A percentile compares a stretch with the other conserved stretches of the same genome.
phyloP scores from a whole-genome alignment of 2,329 filamentous ascomycete species.

The Lecanoromycetidae sp. region DNA sequence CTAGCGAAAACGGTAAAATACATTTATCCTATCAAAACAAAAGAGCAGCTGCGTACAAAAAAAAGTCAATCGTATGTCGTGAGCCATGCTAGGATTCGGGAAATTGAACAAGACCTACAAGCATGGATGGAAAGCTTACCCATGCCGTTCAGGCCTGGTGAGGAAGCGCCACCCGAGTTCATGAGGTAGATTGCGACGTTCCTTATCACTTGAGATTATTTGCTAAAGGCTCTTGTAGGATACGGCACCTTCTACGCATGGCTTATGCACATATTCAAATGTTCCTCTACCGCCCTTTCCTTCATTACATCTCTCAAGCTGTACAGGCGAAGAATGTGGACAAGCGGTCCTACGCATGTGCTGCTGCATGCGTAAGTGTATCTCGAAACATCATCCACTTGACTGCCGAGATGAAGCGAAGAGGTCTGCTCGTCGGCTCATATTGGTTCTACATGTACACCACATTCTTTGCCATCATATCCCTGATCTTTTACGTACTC shows the following conservation, averaged over 20 bases:
- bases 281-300: slow-evolving; percentile 52
- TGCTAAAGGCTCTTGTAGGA: slow-evolving; percentile 27
- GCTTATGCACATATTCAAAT: slow-evolving; percentile 54
- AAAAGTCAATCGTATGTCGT: slow-evolving; percentile 47
- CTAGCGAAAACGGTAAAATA: slow-evolving; percentile 51
- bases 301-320: slow-evolving; percentile 48
- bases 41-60: slow-evolving; percentile 30
- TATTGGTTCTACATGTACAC: slow-evolving; percentile 61
- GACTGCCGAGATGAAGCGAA: slow-evolving; percentile 51
- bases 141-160: slow-evolving; percentile 62
- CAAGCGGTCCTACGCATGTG: slow-evolving; percentile 52
- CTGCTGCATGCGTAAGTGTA: slow-evolving; percentile 53
- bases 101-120: slow-evolving; percentile 52
- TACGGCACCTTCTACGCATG: slow-evolving; percentile 49
- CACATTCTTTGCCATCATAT: slow-evolving; percentile 54
- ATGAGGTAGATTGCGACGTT: slow-evolving; percentile 50
- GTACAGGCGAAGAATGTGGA: slow-evolving; percentile 42
- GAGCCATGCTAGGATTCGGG: slow-evolving; percentile 51
- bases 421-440: slow-evolving; percentile 47
- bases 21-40: slow-evolving; percentile 50
- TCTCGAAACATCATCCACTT: slow-evolving; percentile 56
- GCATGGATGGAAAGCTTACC: slow-evolving; percentile 58
- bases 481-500: slow-evolving; percentile 51
- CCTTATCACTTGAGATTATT: neutral
- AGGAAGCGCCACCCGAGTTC: slow-evolving; percentile 61